A percentile compares a stretch with the other conserved stretches of the same genome.
phyloP scores from a whole-genome alignment of 1,139 yeast species.

The Suhomyces terraborum region DNA sequence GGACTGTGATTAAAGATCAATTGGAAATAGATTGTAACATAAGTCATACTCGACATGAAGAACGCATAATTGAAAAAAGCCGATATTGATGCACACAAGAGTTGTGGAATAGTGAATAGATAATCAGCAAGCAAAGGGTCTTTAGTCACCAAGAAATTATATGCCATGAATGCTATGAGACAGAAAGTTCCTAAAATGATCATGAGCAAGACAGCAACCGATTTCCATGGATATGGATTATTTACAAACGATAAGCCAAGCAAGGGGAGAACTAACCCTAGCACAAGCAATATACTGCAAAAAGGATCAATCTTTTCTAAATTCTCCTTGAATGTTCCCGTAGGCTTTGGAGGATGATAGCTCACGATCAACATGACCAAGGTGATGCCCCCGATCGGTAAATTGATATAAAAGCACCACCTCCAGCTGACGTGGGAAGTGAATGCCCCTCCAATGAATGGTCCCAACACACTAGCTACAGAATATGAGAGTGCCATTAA shows the following conservation, averaged over 20 bases:
- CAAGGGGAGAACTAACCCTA: constrained; percentile 22
- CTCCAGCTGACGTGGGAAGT: constrained; percentile 27
- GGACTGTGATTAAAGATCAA: constrained; percentile 22
- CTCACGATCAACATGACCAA: constrained; percentile 18
- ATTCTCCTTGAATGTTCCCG: constrained; percentile 11
- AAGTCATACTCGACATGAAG: constrained; percentile 22
- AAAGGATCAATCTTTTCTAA: constrained; percentile 19
- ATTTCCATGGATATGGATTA: constrained; percentile 21
- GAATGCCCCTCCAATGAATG: constrained; percentile 30
- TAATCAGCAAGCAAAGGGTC: constrained; percentile 19
- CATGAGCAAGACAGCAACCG: constrained; percentile 22
- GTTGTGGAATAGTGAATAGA: constrained; percentile 19
- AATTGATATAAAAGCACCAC: constrained; percentile 31
- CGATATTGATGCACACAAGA: constrained; percentile 16
- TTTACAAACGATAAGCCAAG: constrained; percentile 24
- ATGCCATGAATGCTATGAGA: constrained; percentile 16
- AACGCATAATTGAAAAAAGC: constrained; percentile 21
- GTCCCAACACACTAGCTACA: constrained; percentile 27
- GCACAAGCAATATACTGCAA: constrained; percentile 19
- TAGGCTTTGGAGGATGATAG: constrained; percentile 23
- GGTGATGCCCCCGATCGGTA: constrained; percentile 28
- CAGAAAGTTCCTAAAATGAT: constrained; percentile 20
- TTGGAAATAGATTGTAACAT: constrained; percentile 27
- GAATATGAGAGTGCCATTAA: constrained; percentile 24
- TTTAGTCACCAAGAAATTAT: constrained; percentile 20